Conservation (phyloP, 768 basidiomycete species). For the Boletus eberwhitei region DNA sequence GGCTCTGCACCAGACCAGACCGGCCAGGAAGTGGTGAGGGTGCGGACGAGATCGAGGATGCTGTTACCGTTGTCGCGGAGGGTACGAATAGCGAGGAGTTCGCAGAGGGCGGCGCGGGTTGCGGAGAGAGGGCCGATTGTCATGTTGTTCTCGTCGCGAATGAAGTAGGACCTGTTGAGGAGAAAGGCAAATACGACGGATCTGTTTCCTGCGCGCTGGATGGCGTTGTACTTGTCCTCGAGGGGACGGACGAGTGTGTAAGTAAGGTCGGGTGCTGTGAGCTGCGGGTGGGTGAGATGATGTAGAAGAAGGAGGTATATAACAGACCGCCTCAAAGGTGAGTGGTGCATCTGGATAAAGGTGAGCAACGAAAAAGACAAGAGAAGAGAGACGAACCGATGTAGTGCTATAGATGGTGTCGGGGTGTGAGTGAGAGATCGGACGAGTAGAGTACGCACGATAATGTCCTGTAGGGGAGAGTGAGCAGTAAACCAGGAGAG, state of each 20-base stretch:
- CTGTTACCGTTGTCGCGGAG: constrained; percentile 70
- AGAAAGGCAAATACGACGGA: constrained; percentile 87
- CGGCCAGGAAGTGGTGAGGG: constrained; percentile 75
- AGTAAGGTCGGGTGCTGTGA: constrained; percentile 82
- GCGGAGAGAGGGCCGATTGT: constrained; percentile 65
- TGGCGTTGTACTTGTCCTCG: constrained; percentile 75
- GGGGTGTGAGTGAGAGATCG: not conserved
- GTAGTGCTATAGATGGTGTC: constrained; percentile 48
- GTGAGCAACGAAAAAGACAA: constrained; percentile 1
- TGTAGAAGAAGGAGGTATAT: not conserved
- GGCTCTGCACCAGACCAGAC: constrained; percentile 75
- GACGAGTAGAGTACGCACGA: constrained; percentile 35
- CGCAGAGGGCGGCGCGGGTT: constrained; percentile 81
- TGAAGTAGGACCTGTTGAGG: constrained; percentile 82
- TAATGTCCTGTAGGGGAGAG: constrained; percentile 49
- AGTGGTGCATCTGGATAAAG: constrained; percentile 72
- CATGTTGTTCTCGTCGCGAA: constrained; percentile 66
- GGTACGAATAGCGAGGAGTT: constrained; percentile 80
- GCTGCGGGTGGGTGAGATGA: constrained; percentile 38
- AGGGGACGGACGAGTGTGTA: constrained; percentile 89
- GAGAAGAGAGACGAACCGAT: constrained; percentile 48
- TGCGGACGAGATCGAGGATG: constrained; percentile 64
- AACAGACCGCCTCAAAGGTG: constrained; percentile 70
- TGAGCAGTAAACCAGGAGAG: constrained; percentile 10
- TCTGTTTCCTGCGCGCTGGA: constrained; percentile 74